phyloP scores from a whole-genome alignment of 1,284 basidiomycete genomes.

The Erythrobasidium hasegawianum region DNA sequence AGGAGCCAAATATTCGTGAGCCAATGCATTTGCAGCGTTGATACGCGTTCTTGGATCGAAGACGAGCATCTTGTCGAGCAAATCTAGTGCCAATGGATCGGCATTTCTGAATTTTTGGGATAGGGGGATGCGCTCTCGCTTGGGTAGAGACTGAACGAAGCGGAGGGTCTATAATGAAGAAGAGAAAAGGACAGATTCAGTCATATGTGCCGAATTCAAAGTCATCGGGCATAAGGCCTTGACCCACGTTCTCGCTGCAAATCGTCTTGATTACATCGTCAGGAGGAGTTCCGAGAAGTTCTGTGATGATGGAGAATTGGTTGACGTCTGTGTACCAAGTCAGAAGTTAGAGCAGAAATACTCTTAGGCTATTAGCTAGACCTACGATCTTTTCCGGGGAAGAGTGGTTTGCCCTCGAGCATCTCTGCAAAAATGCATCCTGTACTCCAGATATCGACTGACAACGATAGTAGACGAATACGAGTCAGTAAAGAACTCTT shows the following conservation, averaged over 20 bases:
- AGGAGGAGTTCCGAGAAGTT: slow-evolving; percentile 92
- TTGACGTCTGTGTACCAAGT: slow-evolving; percentile 73
- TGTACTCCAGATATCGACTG: slow-evolving; percentile 96
- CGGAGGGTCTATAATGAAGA: slow-evolving; percentile 96
- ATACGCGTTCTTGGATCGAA: slow-evolving; percentile 97
- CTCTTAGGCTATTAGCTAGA: slow-evolving; percentile 23
- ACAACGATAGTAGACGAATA: no score
- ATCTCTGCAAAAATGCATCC: slow-evolving; percentile 99
- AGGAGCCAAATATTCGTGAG: slow-evolving; percentile 90
- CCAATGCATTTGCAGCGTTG: slow-evolving; percentile 84
- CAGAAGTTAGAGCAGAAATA: no score
- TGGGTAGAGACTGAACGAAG: slow-evolving; percentile 95
- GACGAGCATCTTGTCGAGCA: slow-evolving; percentile 98
- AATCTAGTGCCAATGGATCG: slow-evolving; percentile 85
- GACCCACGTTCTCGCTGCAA: slow-evolving; percentile 86
- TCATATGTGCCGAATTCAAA: no score
- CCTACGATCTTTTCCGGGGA: slow-evolving; percentile 91
- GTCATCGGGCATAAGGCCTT: no score
- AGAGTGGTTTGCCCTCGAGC: slow-evolving; percentile 96
- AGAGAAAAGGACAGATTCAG: no score
- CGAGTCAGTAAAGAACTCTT: no score
- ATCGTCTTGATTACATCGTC: slow-evolving; percentile 99
- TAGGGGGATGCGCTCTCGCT: slow-evolving; percentile 92
- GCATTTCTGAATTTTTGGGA: slow-evolving; percentile 85
- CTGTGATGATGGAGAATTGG: slow-evolving; percentile 99